A percentile compares a stretch with the other conserved stretches of the same genome.
Conservation (phyloP, 805 yeast genomes). For the Metschnikowia santaceciliae region DNA sequence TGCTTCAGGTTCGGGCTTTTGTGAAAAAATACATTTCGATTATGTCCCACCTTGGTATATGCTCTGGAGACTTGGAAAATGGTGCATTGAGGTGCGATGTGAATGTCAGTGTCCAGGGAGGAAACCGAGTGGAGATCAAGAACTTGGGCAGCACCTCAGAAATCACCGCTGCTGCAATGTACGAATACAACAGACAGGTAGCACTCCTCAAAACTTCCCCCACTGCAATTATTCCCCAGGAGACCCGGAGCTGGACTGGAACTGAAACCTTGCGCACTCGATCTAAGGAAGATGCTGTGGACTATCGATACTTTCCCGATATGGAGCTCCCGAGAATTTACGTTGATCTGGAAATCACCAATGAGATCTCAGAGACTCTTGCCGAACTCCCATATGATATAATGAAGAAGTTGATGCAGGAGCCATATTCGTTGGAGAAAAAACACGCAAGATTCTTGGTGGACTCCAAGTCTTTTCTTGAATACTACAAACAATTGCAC, state of each 20-base stretch:
- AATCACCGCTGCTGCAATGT: constrained; percentile 67
- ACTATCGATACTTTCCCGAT: constrained; percentile 93
- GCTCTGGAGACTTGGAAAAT: constrained; percentile 87
- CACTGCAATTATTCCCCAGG: constrained; percentile 32
- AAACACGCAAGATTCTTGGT: constrained; percentile 75
- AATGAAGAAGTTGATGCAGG: constrained; percentile 39
- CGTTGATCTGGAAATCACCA: constrained; percentile 42
- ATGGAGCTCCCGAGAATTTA: constrained; percentile 70
- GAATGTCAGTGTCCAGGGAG: constrained; percentile 73
- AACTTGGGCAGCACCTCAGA: constrained; percentile 84
- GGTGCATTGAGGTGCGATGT: constrained; percentile 97
- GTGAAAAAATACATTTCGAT: constrained; percentile 75
- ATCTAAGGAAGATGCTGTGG: constrained; percentile 75
- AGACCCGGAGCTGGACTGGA: constrained; percentile 95
- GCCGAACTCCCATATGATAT: constrained; percentile 64
- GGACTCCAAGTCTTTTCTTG: constrained; percentile 44
- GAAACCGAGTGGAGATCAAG: constrained; percentile 81
- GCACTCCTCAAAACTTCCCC: constrained; percentile 35
- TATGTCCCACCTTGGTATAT: constrained; percentile 63
- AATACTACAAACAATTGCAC: constrained; percentile 43
- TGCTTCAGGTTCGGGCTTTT: constrained; percentile 70
- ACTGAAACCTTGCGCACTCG: constrained; percentile 61
- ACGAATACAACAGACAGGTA: constrained; percentile 72
- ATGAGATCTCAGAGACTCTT: constrained; percentile 37
- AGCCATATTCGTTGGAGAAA: constrained; percentile 55